Conservation (phyloP, 768 basidiomycete species). For the Arthromyces matolae region DNA sequence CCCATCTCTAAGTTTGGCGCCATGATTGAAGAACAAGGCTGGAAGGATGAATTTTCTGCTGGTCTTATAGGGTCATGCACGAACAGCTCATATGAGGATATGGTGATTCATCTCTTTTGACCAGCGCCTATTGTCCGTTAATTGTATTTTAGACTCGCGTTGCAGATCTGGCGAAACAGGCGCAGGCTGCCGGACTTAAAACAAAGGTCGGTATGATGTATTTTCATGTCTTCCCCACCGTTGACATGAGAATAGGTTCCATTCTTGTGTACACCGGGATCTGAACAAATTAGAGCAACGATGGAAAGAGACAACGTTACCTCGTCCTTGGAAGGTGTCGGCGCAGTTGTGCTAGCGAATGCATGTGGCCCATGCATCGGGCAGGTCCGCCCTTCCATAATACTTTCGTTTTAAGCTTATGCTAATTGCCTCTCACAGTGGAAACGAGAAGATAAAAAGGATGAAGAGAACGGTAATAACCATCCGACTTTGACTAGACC, state of each 20-base stretch:
- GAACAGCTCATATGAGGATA: conserved; percentile 96
- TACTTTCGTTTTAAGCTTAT: not conserved
- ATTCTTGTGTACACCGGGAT: conserved; percentile 86
- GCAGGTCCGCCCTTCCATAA: conserved; percentile 47
- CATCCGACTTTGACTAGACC: not conserved
- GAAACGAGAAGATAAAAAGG: conserved; percentile 87
- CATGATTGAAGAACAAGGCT: conserved; percentile 80
- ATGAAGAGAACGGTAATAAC: conserved; percentile 79
- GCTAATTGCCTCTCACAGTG: conserved; percentile 47
- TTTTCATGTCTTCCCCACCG: not conserved
- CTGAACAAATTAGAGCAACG: conserved; percentile 95
- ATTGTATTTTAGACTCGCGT: conserved; percentile 69
- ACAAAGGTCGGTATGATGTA: conserved; percentile 47
- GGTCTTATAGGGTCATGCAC: conserved; percentile 98
- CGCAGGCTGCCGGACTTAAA: conserved; percentile 75
- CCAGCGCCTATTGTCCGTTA: conserved; percentile 8
- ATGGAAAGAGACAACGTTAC: conserved; percentile 94
- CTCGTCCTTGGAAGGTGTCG: conserved; percentile 75
- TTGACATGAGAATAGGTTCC: conserved; percentile 50
- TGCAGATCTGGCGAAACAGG: conserved; percentile 87
- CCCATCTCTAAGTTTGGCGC: conserved; percentile 85
- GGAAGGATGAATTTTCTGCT: conserved; percentile 92
- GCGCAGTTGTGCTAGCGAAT: conserved; percentile 94
- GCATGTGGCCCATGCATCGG: conserved; percentile 99
- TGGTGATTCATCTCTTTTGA: conserved; percentile 45